These are phyloP conservation scores for Sporobolomyces pararoseus DNA, from an alignment of 768 basidiomycete genomes.

Conservation along the genomic window DNA sequence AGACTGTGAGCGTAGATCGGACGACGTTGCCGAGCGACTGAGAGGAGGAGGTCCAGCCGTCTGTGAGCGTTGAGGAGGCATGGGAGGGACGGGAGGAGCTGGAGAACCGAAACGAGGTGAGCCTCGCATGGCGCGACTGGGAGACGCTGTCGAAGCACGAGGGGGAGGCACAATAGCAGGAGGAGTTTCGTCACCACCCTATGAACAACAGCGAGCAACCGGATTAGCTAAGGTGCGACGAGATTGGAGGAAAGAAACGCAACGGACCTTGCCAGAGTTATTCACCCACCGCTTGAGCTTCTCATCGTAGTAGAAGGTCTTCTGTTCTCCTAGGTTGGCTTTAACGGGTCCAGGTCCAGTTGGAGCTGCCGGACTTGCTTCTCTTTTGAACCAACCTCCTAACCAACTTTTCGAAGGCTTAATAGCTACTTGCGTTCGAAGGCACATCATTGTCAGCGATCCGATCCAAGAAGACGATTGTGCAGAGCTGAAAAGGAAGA, in stretches of 20 bases:
- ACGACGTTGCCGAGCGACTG: conserved; percentile 20
- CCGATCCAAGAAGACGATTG: too few species aligned
- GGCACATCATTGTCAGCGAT: background rate
- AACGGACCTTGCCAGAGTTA: conserved; percentile 62
- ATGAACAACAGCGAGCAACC: too few species aligned
- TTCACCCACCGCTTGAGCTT: conserved; percentile 96
- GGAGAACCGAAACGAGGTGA: conserved; percentile 21
- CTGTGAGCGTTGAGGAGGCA: conserved; percentile 20
- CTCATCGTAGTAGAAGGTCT: conserved; percentile 83
- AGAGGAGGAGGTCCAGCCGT: conserved; percentile 25
- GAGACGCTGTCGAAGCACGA: conserved; percentile 40
- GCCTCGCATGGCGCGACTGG: conserved; percentile 20
- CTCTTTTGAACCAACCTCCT: conserved; percentile 69
- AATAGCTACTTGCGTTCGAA: conserved; percentile 35
- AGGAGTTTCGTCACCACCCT: conserved; percentile 30
- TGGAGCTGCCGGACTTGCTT: conserved; percentile 54
- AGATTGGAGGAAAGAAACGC: too few species aligned
- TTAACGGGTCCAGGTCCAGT: conserved; percentile 66
- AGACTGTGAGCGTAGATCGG: conserved; percentile 17
- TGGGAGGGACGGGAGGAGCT: conserved; percentile 28
- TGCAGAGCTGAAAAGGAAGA: background rate
- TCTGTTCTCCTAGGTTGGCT: conserved; percentile 90
- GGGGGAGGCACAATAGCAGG: conserved; percentile 32
- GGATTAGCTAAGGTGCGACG: too few species aligned
- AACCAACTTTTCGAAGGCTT: conserved; percentile 62